These are phyloP conservation scores for Stephanocyclus meneghinianus DNA, from an alignment of 352 stramenopile genomes.

Conservation along the genomic window DNA sequence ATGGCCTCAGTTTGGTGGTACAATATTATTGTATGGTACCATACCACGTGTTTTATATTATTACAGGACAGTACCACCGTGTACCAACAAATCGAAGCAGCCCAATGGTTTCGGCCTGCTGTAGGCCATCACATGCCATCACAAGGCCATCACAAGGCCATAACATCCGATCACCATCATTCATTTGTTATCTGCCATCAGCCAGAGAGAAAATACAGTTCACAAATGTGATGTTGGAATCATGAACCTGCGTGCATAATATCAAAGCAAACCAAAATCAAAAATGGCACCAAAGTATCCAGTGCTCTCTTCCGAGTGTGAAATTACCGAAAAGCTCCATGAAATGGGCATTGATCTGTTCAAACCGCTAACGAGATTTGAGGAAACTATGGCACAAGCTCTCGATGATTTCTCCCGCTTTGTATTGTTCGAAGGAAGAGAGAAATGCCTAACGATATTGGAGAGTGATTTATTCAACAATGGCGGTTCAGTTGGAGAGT, in stretches of 20 bases:
- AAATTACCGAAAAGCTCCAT: conserved; percentile 22
- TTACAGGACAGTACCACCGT: no score
- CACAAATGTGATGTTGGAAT: no score
- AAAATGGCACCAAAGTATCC: conserved; percentile 17
- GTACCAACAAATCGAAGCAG: no score
- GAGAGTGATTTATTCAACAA: conserved; percentile 43
- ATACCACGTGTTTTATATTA: no score
- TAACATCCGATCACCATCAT: background rate
- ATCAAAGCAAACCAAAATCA: background rate
- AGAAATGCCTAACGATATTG: conserved; percentile 52
- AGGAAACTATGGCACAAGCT: conserved; percentile 45
- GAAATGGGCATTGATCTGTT: conserved; percentile 48
- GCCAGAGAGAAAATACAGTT: background rate
- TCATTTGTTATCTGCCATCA: background rate
- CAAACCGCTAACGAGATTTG: conserved; percentile 37
- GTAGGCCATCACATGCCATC: background rate
- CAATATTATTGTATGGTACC: no score
- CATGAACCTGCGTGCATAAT: background rate
- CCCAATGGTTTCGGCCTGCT: no score
- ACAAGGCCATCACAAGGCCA: background rate
- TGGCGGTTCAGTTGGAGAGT: conserved; percentile 45
- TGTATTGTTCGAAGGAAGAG: conserved; percentile 41
- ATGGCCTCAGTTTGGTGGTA: no score
- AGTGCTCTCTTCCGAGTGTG: conserved; percentile 12
- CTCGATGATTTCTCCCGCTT: conserved; percentile 58